Evolutionary conservation across 2,329 filamentous ascomycete species (phyloP).

Genomic region (Penicillium sp.): DNA sequence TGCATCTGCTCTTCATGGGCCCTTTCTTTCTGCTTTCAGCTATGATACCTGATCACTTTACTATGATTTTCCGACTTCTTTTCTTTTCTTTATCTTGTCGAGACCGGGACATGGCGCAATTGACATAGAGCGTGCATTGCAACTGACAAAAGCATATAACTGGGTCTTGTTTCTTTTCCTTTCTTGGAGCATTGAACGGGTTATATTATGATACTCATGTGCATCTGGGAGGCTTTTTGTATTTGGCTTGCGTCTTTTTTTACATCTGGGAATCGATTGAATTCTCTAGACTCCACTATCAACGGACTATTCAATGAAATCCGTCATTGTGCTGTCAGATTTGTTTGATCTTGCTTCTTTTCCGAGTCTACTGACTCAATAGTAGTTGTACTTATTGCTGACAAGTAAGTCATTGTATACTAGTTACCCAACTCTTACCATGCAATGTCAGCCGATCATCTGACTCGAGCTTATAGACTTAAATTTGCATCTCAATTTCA

Average conservation of each 20-base stretch:
- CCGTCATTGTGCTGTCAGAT: too few relatives aligned
- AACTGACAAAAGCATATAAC: slow-evolving; percentile 27
- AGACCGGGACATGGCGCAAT: slow-evolving; percentile 29
- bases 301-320: too few relatives aligned
- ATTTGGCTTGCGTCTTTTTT: not conserved
- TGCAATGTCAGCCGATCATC: too few relatives aligned
- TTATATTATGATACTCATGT: slow-evolving; percentile 28
- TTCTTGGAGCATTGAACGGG: slow-evolving; percentile 27
- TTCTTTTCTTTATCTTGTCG: slow-evolving; percentile 11
- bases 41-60: slow-evolving; percentile 20
- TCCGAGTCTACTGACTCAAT: too few relatives aligned
- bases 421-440: too few relatives aligned
- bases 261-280: too few relatives aligned
- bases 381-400: too few relatives aligned
- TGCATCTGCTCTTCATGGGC: slow-evolving; percentile 2
- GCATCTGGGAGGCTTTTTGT: slow-evolving; percentile 35
- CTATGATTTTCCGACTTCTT: slow-evolving; percentile 6
- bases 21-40: slow-evolving; percentile 7
- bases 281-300: too few relatives aligned
- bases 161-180: slow-evolving; percentile 18
- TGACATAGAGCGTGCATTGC: slow-evolving; percentile 36
- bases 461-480: not conserved
- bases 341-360: too few relatives aligned
- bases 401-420: too few relatives aligned
- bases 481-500: not conserved